Conservation (phyloP, 371 early-diverging fungal species). For the Mortierella sp. region DNA sequence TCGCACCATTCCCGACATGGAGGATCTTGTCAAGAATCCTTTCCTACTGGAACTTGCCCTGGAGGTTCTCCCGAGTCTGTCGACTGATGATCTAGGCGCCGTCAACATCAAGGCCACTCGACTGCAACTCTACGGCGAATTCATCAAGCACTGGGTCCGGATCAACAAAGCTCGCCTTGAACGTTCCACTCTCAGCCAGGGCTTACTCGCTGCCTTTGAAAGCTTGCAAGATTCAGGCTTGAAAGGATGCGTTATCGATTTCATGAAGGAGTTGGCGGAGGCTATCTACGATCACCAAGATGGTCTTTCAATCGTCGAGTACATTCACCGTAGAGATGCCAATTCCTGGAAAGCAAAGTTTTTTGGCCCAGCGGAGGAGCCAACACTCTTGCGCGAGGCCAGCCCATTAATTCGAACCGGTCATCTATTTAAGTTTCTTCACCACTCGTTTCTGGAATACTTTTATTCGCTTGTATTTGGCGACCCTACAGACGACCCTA, state of each 20-base stretch:
- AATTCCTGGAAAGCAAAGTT: background rate
- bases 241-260: background rate
- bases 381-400: background rate
- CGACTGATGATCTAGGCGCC: background rate
- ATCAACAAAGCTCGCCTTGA: background rate
- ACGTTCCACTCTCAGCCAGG: no score
- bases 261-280: background rate
- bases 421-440: background rate
- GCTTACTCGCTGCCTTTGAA: background rate
- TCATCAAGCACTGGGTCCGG: conserved; percentile 5
- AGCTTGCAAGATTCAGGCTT: background rate
- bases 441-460: background rate
- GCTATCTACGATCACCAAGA: conserved; percentile 4
- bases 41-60: background rate
- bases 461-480: background rate
- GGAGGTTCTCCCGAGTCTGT: background rate
- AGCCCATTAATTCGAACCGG: background rate
- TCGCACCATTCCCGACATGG: background rate
- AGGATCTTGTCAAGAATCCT: conserved; percentile 16
- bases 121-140: conserved; percentile 11
- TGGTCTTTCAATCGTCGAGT: background rate
- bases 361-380: background rate
- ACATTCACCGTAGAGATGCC: background rate
- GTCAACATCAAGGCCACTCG: background rate
- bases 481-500: background rate